Base-by-base conservation (phyloP, 2,329 filamentous ascomycete species). In the Trichoderma polysporum region DNA sequence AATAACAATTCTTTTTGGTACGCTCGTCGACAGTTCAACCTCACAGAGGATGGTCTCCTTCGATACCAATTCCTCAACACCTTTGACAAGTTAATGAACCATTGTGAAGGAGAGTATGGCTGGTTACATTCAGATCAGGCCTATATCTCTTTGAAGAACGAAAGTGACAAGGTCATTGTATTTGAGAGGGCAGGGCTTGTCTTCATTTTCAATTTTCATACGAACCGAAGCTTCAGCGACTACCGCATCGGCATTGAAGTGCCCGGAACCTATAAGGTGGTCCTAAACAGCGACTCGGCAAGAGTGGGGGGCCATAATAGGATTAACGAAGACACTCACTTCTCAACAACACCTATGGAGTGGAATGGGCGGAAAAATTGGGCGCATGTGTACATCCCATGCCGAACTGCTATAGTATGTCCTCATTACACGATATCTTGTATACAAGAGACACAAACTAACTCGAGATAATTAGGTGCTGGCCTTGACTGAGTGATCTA, bases 171-270 rank as follows among this genome's bases (percentile, higher is more conserved):
- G 82, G 90, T 98, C 50, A 88, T 99, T 70, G 94, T 97, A 3
- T 99, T 97, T 77, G 95, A 99, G 82, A 88, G 95, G 35, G 95
- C 89, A 1, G 94, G 94, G 0, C 81, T 97, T 67, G 83, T 99
- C 12, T 99, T 94, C 84, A 86, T 97, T 73, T 98, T 99, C 85
- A 99, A 99, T 81, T 97, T 98, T 84, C 90, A 98, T 76, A 89
- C 92, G 0, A 87, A 86, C 31, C 81, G 90, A 71, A 97, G 93
- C 78, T 99, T 91, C 80, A 90, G 90, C 12, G 95, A 98, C 79
- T 99, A 97, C 78, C 88, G 94, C 41, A 90, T 99, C 54, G 95
- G 95, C 19, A 85, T 99, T 45, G 93, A 98, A 60, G 83, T 88
- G 22, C 81, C 90, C 3, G 95, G 95, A 45, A 97, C 92, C 1